Evolutionary conservation across 371 early-diverging fungal genomes (phyloP), one percentile per base, ranked within the genome.

Genomic region (Entomophthora muscae): DNA sequence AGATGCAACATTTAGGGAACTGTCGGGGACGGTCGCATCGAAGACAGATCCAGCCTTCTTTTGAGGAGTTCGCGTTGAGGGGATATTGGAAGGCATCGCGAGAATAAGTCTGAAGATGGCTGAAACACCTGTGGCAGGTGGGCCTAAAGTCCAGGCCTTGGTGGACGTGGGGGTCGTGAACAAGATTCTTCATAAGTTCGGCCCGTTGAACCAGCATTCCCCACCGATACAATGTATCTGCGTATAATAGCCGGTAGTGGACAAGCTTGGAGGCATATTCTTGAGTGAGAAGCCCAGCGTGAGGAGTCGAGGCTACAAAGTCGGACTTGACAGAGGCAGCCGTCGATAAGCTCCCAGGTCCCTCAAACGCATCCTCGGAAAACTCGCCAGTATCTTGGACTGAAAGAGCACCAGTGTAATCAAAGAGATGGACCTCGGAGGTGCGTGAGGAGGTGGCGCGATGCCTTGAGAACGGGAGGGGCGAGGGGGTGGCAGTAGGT

Each of bases 201-300:
- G 86, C 82, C 7, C 89, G 75, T 64, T 83, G 82, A 55, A 85
- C 84, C 31, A 85, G 69, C 2, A 89, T 66, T 21, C 86, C 83
- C 86, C 84, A 86, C 22, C 80, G 77, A 66, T 84, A 87, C 57
- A 92, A 73, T 75, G 87, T 78, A 52, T 86, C 86, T 0, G 88
- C 87, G 71, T 92, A 92, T 1, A 71, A 66, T 7, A 82, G 64
- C 12, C 82, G 72, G 60, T 82, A 76, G 1, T 71, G 29, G 7
- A 22, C 22, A 17, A 61, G 27, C 22, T 24, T 7, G 24, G n/a
- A 22, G 3, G 12, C n/a, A 12, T 61, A 26, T 51, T 32, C 61
- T 24, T 13, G 23, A 24, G 42, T 12, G 7, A n/a, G 22, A 7
- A 61, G 42, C 5, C 13, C 13, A 10, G 32, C 22, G 21, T 17